phyloP scores from a whole-genome alignment of 208 protist genomes.

The Leishmania tropica region DNA sequence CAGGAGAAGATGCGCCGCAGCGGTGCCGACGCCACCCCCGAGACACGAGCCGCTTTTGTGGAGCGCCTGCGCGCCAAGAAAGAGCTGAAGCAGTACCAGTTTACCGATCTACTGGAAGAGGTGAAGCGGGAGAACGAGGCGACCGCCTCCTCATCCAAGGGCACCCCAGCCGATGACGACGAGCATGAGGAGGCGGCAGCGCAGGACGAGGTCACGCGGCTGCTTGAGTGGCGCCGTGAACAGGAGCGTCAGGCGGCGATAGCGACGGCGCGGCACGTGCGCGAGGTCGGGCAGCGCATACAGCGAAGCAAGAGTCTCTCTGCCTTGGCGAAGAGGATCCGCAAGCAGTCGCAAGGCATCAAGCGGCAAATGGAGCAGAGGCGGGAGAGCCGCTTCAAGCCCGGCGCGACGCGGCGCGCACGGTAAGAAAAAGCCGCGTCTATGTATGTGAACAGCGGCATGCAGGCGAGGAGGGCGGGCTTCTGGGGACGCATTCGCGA shows the following conservation, averaged over 20 bases:
- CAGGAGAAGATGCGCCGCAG: conserved; percentile 59
- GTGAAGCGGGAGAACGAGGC: conserved; percentile 9
- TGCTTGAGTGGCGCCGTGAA: conserved; percentile 45
- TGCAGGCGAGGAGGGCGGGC: neutral
- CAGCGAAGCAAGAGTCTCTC: conserved; percentile 81
- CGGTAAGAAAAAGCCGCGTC: conserved; percentile 4
- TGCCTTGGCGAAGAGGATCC: conserved; percentile 79
- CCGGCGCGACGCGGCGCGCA: conserved; percentile 50
- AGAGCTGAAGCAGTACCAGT: conserved; percentile 70
- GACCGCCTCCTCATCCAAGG: conserved; percentile 20
- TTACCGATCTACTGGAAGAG: conserved; percentile 49
- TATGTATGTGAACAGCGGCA: neutral
- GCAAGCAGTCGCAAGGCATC: conserved; percentile 77
- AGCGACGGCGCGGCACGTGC: conserved; percentile 54
- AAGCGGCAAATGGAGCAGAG: conserved; percentile 65
- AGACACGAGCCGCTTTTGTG: conserved; percentile 41
- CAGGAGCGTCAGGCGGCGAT: conserved; percentile 47
- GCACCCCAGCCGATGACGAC: neutral
- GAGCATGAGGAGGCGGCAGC: conserved; percentile 11
- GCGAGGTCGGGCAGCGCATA: conserved; percentile 82
- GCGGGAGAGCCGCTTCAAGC: conserved; percentile 78
- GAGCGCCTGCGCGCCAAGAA: conserved; percentile 54
- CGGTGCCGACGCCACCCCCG: conserved; percentile 29
- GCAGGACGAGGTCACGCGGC: conserved; percentile 53
- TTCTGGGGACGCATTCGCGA: neutral